Percentiles rank a stretch among this genome's conserved stretches.
Conservation (phyloP, 2,329 filamentous ascomycete species). For the Phaeosphaeria sp. region DNA sequence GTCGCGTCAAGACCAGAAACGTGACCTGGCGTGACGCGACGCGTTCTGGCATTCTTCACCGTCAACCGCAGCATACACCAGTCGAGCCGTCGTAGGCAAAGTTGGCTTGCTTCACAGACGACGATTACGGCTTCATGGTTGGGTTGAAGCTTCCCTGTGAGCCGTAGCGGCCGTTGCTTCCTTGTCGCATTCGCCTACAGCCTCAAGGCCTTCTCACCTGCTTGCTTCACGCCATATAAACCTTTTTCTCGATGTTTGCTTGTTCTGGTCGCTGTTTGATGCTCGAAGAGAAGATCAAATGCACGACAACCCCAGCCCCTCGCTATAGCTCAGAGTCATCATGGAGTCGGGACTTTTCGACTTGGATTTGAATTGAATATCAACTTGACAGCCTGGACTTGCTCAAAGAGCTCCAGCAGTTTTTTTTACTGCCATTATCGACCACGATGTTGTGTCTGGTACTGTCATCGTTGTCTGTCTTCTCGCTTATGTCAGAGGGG, state of each 20-base stretch:
- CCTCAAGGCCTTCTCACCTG: not conserved
- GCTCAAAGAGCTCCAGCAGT: not conserved
- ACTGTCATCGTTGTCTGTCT: not conserved
- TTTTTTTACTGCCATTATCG: not conserved
- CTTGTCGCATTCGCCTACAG: not conserved
- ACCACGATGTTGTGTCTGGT: not conserved
- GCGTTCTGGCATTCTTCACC: conserved; percentile 6
- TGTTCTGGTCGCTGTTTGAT: not conserved
- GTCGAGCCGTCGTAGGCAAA: not conserved
- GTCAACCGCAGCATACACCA: not conserved
- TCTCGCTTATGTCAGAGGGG: not conserved
- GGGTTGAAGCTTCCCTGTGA: not conserved
- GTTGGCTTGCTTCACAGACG: not conserved
- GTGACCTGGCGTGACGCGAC: conserved; percentile 27
- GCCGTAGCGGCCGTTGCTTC: not conserved
- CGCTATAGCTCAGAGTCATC: not conserved
- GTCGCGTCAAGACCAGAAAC: conserved; percentile 9
- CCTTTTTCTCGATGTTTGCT: not conserved
- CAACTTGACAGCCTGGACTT: not conserved
- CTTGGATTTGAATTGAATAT: not conserved
- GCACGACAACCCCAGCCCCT: not conserved
- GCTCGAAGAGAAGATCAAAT: not conserved
- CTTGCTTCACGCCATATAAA: not conserved
- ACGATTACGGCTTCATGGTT: not conserved
- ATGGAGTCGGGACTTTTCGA: not conserved